Conservation (phyloP, 768 basidiomycete genomes). For the Crassisporium funariophilum region DNA sequence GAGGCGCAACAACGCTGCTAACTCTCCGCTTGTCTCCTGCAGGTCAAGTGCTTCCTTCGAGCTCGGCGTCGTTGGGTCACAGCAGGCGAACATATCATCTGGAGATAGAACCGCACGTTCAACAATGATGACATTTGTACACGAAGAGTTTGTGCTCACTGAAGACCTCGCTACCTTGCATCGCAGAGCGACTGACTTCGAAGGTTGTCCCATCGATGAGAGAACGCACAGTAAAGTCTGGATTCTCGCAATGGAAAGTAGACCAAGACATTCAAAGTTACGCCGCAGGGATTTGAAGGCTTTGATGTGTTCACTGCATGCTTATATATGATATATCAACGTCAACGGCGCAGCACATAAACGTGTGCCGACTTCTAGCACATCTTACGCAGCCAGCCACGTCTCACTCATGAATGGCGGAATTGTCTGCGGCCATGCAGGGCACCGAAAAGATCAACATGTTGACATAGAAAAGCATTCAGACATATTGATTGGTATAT, state of each 20-base stretch:
- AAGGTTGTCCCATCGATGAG: conserved; percentile 52
- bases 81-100: conserved; percentile 74
- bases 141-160: conserved; percentile 40
- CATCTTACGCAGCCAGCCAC: too few relatives aligned
- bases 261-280: conserved; percentile 29
- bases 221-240: conserved; percentile 61
- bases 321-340: too few relatives aligned
- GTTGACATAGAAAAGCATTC: too few relatives aligned
- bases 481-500: conserved; percentile 31
- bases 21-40: conserved; percentile 49
- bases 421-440: conserved; percentile 1
- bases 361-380: conserved; percentile 12
- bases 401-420: conserved; percentile 1
- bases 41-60: conserved; percentile 45
- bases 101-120: too few relatives aligned
- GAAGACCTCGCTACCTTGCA: conserved; percentile 63
- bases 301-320: conserved; percentile 2
- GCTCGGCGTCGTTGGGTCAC: conserved; percentile 34
- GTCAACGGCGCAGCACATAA: conserved; percentile 25
- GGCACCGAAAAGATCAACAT: background rate
- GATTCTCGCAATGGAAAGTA: conserved; percentile 45
- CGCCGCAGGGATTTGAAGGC: conserved; percentile 8
- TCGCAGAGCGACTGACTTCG: conserved; percentile 47
- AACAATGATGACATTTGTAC: background rate
- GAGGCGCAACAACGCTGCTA: conserved; percentile 55